Percentiles rank a stretch among this genome's conserved stretches.
Evolutionary conservation across 805 yeast genomes (phyloP).

Genomic region (Kluyveromyces nonfermentans): DNA sequence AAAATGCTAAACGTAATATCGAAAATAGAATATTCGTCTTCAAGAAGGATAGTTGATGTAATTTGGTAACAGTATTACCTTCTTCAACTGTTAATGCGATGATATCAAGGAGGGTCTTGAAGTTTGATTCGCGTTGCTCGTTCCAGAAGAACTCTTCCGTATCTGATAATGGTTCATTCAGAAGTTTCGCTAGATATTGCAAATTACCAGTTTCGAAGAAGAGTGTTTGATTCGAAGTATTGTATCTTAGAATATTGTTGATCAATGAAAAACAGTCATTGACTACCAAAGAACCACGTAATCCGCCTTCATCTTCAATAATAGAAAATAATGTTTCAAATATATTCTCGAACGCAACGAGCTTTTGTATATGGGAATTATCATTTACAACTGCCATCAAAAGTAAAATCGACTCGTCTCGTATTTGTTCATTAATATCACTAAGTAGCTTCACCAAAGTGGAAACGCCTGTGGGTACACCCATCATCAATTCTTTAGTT

Average conservation of each 20-base stretch:
- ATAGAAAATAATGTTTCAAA: slow-evolving; percentile 77
- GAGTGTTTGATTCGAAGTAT: slow-evolving; percentile 80
- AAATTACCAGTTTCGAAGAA: slow-evolving; percentile 81
- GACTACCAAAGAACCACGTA: slow-evolving; percentile 80
- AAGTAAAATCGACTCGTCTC: slow-evolving; percentile 82
- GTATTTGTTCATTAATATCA: slow-evolving; percentile 69
- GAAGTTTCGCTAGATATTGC: slow-evolving; percentile 49
- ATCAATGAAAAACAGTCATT: slow-evolving; percentile 80
- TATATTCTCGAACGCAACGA: slow-evolving; percentile 90
- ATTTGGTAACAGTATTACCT: slow-evolving; percentile 54
- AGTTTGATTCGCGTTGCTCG: slow-evolving; percentile 61
- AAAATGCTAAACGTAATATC: slow-evolving; percentile 62
- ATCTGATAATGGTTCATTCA: slow-evolving; percentile 50
- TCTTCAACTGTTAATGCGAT: slow-evolving; percentile 63
- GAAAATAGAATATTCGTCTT: slow-evolving; percentile 55
- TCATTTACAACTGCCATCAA: slow-evolving; percentile 74
- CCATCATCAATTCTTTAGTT: slow-evolving; percentile 63
- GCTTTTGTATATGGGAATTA: slow-evolving; percentile 77
- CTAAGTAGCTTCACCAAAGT: slow-evolving; percentile 54
- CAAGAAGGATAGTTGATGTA: slow-evolving; percentile 53
- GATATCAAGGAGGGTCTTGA: slow-evolving; percentile 59
- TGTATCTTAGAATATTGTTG: slow-evolving; percentile 63
- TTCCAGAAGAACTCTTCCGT: slow-evolving; percentile 55
- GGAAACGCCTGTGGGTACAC: slow-evolving; percentile 72
- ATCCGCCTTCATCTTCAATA: slow-evolving; percentile 79